phyloP scores from a whole-genome alignment of 108 stramenopile genomes.

The Skeletonema potamos region DNA sequence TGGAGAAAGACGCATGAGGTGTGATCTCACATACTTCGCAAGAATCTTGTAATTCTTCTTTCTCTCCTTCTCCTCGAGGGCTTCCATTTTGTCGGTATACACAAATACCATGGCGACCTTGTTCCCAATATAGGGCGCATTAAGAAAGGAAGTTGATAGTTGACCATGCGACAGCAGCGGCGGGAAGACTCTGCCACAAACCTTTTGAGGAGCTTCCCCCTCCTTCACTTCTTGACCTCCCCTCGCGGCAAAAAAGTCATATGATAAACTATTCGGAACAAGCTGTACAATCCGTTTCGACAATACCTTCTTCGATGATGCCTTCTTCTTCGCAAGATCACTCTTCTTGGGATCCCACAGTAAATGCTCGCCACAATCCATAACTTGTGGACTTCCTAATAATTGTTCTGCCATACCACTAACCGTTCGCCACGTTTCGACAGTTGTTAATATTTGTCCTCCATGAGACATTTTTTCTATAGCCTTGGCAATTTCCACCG shows the following conservation, averaged over 20 bases:
- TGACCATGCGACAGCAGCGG: constrained; percentile 43
- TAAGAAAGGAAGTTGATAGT: constrained; percentile 45
- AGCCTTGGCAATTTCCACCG: constrained; percentile 43
- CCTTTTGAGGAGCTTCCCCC: constrained; percentile 18
- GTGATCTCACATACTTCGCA: constrained; percentile 36
- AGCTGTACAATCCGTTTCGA: constrained; percentile 43
- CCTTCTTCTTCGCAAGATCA: neutral
- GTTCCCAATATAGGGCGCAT: constrained; percentile 47
- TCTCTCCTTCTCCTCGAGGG: constrained; percentile 13
- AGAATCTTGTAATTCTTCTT: constrained; percentile 38
- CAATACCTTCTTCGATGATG: constrained; percentile 3
- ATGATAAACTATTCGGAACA: constrained; percentile 35
- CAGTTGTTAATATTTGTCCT: constrained; percentile 50
- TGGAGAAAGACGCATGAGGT: constrained; percentile 38
- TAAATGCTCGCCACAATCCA: constrained; percentile 49
- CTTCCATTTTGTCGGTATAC: constrained; percentile 42
- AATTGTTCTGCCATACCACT: constrained; percentile 46
- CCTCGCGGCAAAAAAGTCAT: constrained; percentile 44
- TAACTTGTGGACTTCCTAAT: constrained; percentile 44
- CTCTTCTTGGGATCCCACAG: constrained; percentile 36
- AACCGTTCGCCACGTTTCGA: constrained; percentile 41
- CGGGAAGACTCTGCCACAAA: constrained; percentile 42
- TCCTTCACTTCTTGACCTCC: constrained; percentile 30
- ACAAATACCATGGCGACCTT: constrained; percentile 51
- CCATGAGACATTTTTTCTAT: constrained; percentile 51